Evolutionary conservation across 2,329 filamentous ascomycete genomes (phyloP).

Genomic region (Ramichloridium luteum): DNA sequence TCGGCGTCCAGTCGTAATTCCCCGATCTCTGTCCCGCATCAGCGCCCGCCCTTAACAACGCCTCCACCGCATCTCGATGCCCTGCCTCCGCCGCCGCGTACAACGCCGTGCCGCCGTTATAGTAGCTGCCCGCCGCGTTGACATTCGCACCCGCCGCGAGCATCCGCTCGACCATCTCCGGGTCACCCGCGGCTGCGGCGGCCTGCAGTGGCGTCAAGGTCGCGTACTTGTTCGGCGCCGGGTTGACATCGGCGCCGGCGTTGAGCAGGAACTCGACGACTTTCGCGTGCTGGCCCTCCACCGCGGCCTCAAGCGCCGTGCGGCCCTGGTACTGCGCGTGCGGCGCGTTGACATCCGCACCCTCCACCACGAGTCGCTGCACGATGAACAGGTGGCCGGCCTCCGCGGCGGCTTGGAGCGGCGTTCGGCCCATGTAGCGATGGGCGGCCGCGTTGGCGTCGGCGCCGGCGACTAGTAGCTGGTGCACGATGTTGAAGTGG

Average conservation of each 20-base stretch:
- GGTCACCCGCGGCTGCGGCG: slow-evolving; percentile 9
- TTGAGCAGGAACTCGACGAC: slow-evolving; percentile 10
- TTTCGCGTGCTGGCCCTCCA: slow-evolving; percentile 7
- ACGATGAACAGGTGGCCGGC: slow-evolving; percentile 10
- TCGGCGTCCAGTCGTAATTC: background rate
- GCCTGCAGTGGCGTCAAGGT: slow-evolving; percentile 14
- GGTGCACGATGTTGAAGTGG: slow-evolving; percentile 8
- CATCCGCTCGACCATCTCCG: slow-evolving; percentile 6
- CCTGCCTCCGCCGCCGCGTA: slow-evolving; percentile 12
- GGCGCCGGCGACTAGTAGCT: slow-evolving; percentile 10
- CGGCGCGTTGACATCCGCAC: slow-evolving; percentile 9
- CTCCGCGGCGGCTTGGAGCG: slow-evolving; percentile 14
- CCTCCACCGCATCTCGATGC: slow-evolving; percentile 9
- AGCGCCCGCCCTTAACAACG: slow-evolving; percentile 11
- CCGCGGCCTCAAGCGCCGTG: slow-evolving; percentile 12
- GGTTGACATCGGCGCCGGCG: slow-evolving; percentile 9
- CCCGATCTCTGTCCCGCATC: slow-evolving; percentile 5
- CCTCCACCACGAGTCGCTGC: slow-evolving; percentile 6
- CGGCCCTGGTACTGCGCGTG: slow-evolving; percentile 9
- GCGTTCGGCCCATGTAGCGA: slow-evolving; percentile 14
- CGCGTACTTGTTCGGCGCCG: slow-evolving; percentile 9
- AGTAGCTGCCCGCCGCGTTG: slow-evolving; percentile 10
- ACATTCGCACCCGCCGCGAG: slow-evolving; percentile 13
- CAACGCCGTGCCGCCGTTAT: slow-evolving; percentile 12
- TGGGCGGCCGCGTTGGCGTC: slow-evolving; percentile 10